phyloP scores from a whole-genome alignment of 768 basidiomycete species.

The Tephrocybe sp. region DNA sequence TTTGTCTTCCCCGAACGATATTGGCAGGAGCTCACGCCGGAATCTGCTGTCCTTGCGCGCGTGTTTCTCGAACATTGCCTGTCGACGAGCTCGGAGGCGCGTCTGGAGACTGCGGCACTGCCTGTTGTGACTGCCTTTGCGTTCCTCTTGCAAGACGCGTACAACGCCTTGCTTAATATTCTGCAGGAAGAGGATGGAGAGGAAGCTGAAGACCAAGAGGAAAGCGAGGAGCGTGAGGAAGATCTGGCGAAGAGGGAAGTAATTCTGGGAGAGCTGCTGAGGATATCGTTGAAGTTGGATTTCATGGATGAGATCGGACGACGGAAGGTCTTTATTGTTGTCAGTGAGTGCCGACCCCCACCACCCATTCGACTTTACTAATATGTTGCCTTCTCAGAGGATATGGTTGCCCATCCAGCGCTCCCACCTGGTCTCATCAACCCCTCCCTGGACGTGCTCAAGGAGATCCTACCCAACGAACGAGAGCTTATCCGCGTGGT shows the following conservation, averaged over 20 bases:
- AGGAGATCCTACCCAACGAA: slow-evolving; percentile 79
- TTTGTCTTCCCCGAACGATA: slow-evolving; percentile 77
- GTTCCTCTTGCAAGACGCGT: slow-evolving; percentile 75
- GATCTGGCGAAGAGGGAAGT: slow-evolving; percentile 65
- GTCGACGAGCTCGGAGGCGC: slow-evolving; percentile 53
- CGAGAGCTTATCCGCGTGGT: slow-evolving; percentile 85
- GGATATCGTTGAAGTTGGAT: slow-evolving; percentile 79
- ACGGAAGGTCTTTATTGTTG: slow-evolving; percentile 84
- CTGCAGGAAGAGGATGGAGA: slow-evolving; percentile 40
- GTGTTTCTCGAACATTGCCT: slow-evolving; percentile 84
- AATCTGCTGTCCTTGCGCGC: slow-evolving; percentile 79
- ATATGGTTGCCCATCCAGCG: slow-evolving; percentile 83
- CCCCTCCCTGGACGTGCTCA: slow-evolving; percentile 81
- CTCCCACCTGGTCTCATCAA: slow-evolving; percentile 80
- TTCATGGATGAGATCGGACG: slow-evolving; percentile 95
- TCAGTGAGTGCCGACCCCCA: slow-evolving; percentile 56
- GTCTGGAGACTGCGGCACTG: slow-evolving; percentile 64
- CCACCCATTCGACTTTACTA: background rate
- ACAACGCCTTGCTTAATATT: slow-evolving; percentile 53
- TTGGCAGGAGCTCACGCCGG: slow-evolving; percentile 75
- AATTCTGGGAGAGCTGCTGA: slow-evolving; percentile 77
- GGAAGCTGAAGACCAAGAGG: slow-evolving; percentile 38
- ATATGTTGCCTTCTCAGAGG: slow-evolving; percentile 42
- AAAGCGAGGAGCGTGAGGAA: slow-evolving; percentile 51
- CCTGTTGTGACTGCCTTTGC: slow-evolving; percentile 94